phyloP scores from a whole-genome alignment of 768 basidiomycete genomes.

The Amanita rimosa region DNA sequence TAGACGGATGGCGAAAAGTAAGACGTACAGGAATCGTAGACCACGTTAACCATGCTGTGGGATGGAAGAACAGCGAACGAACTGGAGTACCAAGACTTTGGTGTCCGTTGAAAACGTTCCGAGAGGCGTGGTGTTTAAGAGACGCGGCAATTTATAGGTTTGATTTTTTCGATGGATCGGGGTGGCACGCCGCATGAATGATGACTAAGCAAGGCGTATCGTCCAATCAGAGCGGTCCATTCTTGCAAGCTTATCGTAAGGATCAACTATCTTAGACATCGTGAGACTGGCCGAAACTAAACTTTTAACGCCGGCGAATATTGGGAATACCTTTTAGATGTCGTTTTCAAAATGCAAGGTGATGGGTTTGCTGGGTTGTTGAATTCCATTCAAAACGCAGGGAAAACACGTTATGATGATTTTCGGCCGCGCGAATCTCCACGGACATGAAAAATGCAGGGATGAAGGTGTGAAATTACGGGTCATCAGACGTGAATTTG shows the following conservation, averaged over 20 bases:
- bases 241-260: background rate
- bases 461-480: too few relatives aligned
- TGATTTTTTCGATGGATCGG: background rate
- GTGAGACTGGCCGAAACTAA: background rate
- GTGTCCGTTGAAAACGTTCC: background rate
- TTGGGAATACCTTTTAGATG: too few relatives aligned
- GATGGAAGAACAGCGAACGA: background rate
- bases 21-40: constrained; percentile 2
- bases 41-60: constrained; percentile 3
- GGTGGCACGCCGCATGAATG: too few relatives aligned
- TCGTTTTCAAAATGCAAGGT: too few relatives aligned
- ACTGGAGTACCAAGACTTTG: background rate
- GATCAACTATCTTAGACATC: background rate
- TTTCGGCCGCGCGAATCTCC: too few relatives aligned
- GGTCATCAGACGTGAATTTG: too few relatives aligned
- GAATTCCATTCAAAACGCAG: too few relatives aligned
- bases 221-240: constrained; percentile 2
- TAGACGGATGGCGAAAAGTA: too few relatives aligned
- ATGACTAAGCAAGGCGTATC: constrained; percentile 4
- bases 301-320: too few relatives aligned
- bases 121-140: background rate
- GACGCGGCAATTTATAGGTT: background rate
- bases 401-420: too few relatives aligned
- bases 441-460: too few relatives aligned
- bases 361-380: too few relatives aligned